These are phyloP conservation scores for Trypanosoma conorhini DNA, from an alignment of 208 protist species.

Conservation along the genomic window DNA sequence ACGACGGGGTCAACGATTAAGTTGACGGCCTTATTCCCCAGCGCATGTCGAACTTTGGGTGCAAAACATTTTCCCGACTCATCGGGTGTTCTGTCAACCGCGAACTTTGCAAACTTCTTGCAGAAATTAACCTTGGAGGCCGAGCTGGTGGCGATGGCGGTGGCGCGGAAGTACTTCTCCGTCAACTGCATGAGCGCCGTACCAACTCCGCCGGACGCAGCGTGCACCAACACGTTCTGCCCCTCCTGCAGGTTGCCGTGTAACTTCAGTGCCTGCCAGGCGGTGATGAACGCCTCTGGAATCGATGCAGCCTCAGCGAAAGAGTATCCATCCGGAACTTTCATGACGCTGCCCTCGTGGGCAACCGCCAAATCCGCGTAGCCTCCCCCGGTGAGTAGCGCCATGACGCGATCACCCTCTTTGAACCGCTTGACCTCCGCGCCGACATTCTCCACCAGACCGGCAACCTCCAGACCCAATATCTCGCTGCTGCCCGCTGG, in stretches of 20 bases:
- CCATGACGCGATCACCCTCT: constrained; percentile 87
- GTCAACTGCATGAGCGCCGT: constrained; percentile 80
- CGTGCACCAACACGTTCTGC: constrained; percentile 87
- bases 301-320: constrained; percentile 91
- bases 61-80: constrained; percentile 67
- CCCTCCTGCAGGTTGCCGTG: constrained; percentile 61
- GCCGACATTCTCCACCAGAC: constrained; percentile 74
- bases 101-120: constrained; percentile 58
- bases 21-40: constrained; percentile 54
- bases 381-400: constrained; percentile 85
- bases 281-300: constrained; percentile 92
- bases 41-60: constrained; percentile 49
- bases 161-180: constrained; percentile 77
- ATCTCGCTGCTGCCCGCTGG: constrained; percentile 76
- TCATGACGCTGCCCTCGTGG: constrained; percentile 73
- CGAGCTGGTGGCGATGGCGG: constrained; percentile 61
- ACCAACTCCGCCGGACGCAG: constrained; percentile 89
- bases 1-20: constrained; percentile 82
- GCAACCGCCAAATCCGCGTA: constrained; percentile 92
- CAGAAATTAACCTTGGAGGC: constrained; percentile 75
- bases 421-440: constrained; percentile 60
- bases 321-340: constrained; percentile 73
- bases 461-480: constrained; percentile 91
- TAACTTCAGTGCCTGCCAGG: constrained; percentile 86
- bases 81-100: constrained; percentile 61